phyloP scores from a whole-genome alignment of 768 basidiomycete genomes.

The Strobilomyces echinocephalus region DNA sequence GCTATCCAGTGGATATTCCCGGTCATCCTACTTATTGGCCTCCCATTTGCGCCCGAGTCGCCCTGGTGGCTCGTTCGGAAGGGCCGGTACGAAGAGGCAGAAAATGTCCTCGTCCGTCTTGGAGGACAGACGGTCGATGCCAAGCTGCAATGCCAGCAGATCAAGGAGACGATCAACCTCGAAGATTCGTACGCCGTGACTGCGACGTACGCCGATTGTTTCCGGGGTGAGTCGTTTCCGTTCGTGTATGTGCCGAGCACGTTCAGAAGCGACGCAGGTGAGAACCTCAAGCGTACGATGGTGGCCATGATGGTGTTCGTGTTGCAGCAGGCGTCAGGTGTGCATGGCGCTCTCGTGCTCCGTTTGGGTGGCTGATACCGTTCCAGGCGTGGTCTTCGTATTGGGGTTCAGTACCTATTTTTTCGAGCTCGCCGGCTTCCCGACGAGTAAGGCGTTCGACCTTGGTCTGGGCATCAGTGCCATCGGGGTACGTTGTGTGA shows the following conservation, averaged over 20 bases:
- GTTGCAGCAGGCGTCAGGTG: slow-evolving; percentile 25
- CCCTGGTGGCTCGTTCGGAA: background rate
- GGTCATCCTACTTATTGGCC: slow-evolving; percentile 28
- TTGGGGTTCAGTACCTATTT: slow-evolving; percentile 32
- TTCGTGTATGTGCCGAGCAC: too few species aligned
- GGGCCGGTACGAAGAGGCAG: background rate
- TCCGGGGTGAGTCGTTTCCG: slow-evolving; percentile 20
- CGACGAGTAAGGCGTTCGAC: slow-evolving; percentile 26
- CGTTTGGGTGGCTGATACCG: background rate
- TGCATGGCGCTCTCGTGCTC: background rate
- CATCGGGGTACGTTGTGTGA: slow-evolving; percentile 15
- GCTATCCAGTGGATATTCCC: background rate
- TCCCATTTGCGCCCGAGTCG: slow-evolving; percentile 29
- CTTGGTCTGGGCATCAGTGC: slow-evolving; percentile 28
- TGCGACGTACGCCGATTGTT: slow-evolving; percentile 30
- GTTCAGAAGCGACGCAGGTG: background rate
- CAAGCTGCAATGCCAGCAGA: slow-evolving; percentile 20
- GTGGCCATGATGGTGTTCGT: slow-evolving; percentile 31
- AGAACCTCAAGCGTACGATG: slow-evolving; percentile 21
- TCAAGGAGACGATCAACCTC: slow-evolving; percentile 26
- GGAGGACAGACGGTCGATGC: slow-evolving; percentile 22
- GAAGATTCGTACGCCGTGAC: slow-evolving; percentile 27
- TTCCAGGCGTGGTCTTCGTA: slow-evolving; percentile 24
- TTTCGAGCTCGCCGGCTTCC: slow-evolving; percentile 34
- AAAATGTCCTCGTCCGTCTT: slow-evolving; percentile 9